phyloP scores from a whole-genome alignment of 495 filamentous ascomycete genomes.

The Parathielavia appendiculata region DNA sequence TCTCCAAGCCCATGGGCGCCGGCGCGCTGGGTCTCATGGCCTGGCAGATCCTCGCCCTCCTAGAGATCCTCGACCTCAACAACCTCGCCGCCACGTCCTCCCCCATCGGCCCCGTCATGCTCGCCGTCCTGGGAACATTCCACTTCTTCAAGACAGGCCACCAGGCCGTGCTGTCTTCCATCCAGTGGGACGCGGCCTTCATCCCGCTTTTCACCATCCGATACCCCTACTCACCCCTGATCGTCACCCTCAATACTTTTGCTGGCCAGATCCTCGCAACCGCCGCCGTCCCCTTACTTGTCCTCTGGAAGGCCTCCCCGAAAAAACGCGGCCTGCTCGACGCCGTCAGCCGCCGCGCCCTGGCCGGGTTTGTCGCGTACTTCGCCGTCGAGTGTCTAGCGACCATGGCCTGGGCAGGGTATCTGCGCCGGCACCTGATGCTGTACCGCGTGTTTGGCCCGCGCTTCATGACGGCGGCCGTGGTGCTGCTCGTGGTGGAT shows the following conservation, averaged over 20 bases:
- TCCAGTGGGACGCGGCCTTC: constrained; percentile 98
- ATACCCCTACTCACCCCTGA: constrained; percentile 84
- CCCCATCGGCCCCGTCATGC: constrained; percentile 76
- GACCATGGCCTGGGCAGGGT: constrained; percentile 81
- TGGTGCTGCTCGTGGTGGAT: constrained; percentile 69
- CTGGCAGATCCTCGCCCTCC: constrained; percentile 79
- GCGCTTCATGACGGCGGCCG: constrained; percentile 78
- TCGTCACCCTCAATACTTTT: constrained; percentile 80
- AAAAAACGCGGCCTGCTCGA: constrained; percentile 57
- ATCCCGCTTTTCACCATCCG: constrained; percentile 75
- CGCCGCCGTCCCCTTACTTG: constrained; percentile 70
- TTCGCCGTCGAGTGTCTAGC: constrained; percentile 75
- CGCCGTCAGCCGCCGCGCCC: constrained; percentile 60
- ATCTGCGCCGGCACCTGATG: constrained; percentile 88
- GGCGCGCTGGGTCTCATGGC: constrained; percentile 72
- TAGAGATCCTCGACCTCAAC: constrained; percentile 84
- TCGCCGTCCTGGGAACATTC: constrained; percentile 81
- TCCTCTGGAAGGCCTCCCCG: constrained; percentile 76
- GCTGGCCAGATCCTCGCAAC: constrained; percentile 82
- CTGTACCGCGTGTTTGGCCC: constrained; percentile 93
- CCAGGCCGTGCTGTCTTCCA: constrained; percentile 77
- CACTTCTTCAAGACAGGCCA: constrained; percentile 98
- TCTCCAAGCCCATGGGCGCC: constrained; percentile 93
- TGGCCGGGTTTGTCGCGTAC: constrained; percentile 69
- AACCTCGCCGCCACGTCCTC: constrained; percentile 47